Conservation (phyloP, 2,329 filamentous ascomycete genomes). For the Apiospora malaysiana region DNA sequence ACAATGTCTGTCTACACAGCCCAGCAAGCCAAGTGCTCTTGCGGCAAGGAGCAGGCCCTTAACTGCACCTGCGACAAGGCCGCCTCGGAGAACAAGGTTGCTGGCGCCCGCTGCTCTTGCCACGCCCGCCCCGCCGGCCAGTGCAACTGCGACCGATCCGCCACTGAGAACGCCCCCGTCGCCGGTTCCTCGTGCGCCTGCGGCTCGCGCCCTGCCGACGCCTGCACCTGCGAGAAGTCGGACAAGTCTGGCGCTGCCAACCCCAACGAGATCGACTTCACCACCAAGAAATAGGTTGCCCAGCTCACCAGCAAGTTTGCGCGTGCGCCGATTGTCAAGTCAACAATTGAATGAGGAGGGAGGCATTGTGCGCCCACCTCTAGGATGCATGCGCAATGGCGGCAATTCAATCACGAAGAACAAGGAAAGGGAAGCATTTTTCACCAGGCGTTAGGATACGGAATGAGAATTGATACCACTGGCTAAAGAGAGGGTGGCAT, state of each 20-base stretch:
- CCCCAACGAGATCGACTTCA: slow-evolving; percentile 86
- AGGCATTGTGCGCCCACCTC: background rate
- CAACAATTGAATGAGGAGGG: background rate
- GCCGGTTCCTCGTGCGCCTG: slow-evolving; percentile 74
- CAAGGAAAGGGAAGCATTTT: background rate
- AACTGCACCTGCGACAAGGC: slow-evolving; percentile 87
- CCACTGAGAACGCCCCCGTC: slow-evolving; percentile 69
- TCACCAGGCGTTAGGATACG: slow-evolving; percentile 13
- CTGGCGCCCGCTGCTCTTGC: slow-evolving; percentile 82
- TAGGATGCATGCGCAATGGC: background rate
- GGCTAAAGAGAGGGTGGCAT: slow-evolving; percentile 7
- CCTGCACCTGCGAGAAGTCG: slow-evolving; percentile 84
- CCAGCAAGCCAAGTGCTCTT: slow-evolving; percentile 78
- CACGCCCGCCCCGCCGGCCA: slow-evolving; percentile 78
- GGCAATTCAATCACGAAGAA: background rate
- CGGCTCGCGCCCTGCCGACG: slow-evolving; percentile 73
- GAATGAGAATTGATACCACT: slow-evolving; percentile 17
- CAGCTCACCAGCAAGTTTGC: background rate
- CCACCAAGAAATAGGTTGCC: slow-evolving; percentile 62
- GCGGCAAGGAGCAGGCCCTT: slow-evolving; percentile 85
- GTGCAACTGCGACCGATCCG: slow-evolving; percentile 80
- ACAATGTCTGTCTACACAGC: slow-evolving; percentile 45
- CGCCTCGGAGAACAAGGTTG: slow-evolving; percentile 72
- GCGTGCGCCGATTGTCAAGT: background rate
- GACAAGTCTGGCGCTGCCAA: slow-evolving; percentile 62